Conservation (phyloP, 257 asterid species). For the Petrea volubilis region DNA sequence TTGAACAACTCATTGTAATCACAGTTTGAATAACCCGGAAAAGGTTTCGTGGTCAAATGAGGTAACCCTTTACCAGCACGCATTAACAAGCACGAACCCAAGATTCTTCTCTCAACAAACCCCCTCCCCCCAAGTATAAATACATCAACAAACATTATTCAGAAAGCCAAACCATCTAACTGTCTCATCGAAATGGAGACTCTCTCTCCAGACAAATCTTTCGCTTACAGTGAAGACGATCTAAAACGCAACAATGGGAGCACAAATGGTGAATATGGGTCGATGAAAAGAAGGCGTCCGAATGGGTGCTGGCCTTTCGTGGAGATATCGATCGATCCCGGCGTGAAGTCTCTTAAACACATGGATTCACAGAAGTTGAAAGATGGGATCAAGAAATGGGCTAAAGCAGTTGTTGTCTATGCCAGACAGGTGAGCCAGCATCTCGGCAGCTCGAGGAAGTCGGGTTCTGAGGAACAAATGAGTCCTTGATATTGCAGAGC, state of each 20-base stretch:
- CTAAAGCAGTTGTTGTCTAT: constrained; percentile 62
- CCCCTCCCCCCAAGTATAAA: constrained; percentile 25
- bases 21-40: constrained; percentile 25
- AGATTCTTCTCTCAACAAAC: not conserved
- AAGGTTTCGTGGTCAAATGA: constrained; percentile 27
- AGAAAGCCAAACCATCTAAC: not conserved
- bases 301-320: constrained; percentile 50
- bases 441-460: constrained; percentile 43
- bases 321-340: constrained; percentile 67
- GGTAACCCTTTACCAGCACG: constrained; percentile 25
- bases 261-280: not conserved
- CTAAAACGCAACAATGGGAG: constrained; percentile 8
- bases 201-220: constrained; percentile 27
- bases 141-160: not conserved
- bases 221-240: constrained; percentile 17
- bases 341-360: constrained; percentile 66
- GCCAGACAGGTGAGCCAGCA: constrained; percentile 74
- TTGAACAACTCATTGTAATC: constrained; percentile 1
- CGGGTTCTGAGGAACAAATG: not conserved
- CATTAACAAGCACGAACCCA: constrained; percentile 15
- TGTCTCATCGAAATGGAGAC: constrained; percentile 32
- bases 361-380: constrained; percentile 75
- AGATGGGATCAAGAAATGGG: constrained; percentile 81
- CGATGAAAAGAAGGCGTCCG: constrained; percentile 26
- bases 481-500: too few relatives aligned